phyloP scores from a whole-genome alignment of 495 filamentous ascomycete species.

The Glonium stellatum region DNA sequence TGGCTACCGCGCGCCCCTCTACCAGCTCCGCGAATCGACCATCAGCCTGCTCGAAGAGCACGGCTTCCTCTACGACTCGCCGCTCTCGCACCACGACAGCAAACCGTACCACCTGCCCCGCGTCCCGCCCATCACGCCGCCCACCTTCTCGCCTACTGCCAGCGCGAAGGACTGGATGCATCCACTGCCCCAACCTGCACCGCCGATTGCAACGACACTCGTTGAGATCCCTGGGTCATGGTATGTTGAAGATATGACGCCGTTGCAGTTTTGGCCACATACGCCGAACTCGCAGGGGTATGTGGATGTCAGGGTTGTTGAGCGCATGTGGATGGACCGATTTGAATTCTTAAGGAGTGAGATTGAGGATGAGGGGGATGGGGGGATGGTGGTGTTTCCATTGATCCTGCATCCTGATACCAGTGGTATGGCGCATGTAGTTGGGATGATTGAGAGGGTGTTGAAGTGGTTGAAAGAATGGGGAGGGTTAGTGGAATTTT shows the following conservation, averaged over 20 bases:
- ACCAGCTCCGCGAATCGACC: constrained; percentile 50
- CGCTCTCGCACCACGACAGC: constrained; percentile 50
- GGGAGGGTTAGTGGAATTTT: constrained; percentile 47
- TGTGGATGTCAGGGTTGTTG: constrained; percentile 45
- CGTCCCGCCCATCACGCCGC: constrained; percentile 43
- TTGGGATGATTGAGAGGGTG: constrained; percentile 53
- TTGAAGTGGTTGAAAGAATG: constrained; percentile 46
- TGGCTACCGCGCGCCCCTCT: constrained; percentile 54
- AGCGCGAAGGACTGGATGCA: constrained; percentile 50
- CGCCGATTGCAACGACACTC: constrained; percentile 34
- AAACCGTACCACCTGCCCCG: constrained; percentile 47
- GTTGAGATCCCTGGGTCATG: constrained; percentile 51
- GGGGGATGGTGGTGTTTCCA: constrained; percentile 40
- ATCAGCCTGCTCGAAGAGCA: constrained; percentile 49
- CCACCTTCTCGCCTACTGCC: constrained; percentile 45
- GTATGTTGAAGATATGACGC: constrained; percentile 55
- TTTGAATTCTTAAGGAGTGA: constrained; percentile 38
- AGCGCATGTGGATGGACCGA: constrained; percentile 50
- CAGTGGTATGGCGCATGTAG: constrained; percentile 56
- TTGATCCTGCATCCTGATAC: constrained; percentile 55
- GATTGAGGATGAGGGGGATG: constrained; percentile 27
- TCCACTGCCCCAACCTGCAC: constrained; percentile 37
- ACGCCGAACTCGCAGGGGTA: constrained; percentile 48
- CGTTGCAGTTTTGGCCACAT: constrained; percentile 48
- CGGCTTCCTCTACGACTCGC: constrained; percentile 52